Percentiles rank a stretch among this genome's conserved stretches.
These are phyloP conservation scores for Ogataea methylovora DNA, from an alignment of 805 yeast species.

Conservation along the genomic window DNA sequence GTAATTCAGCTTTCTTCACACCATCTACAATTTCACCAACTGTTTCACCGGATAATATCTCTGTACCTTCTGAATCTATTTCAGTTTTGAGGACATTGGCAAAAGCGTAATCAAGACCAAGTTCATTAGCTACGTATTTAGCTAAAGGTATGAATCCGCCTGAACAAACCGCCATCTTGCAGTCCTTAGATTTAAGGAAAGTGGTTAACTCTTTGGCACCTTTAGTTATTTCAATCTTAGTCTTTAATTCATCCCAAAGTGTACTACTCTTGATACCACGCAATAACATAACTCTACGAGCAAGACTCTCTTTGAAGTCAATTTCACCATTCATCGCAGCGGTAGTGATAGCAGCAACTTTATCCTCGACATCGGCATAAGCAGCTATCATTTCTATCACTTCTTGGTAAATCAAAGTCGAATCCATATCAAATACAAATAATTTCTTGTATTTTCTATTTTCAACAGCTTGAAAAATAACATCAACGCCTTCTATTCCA, in stretches of 20 bases:
- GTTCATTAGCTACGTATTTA: conserved; percentile 52
- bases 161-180: conserved; percentile 76
- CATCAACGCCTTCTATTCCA: conserved; percentile 27
- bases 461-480: conserved; percentile 33
- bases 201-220: conserved; percentile 73
- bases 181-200: conserved; percentile 53
- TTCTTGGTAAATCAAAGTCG: conserved; percentile 92
- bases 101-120: conserved; percentile 78
- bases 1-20: conserved; percentile 65
- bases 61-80: conserved; percentile 31
- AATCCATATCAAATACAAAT: conserved; percentile 95
- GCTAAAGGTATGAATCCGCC: conserved; percentile 96
- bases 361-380: conserved; percentile 80
- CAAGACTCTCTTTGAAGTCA: conserved; percentile 78
- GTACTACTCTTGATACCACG: conserved; percentile 69
- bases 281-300: conserved; percentile 67
- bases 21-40: conserved; percentile 85
- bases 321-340: conserved; percentile 96
- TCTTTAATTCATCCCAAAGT: conserved; percentile 74
- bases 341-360: conserved; percentile 84
- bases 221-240: conserved; percentile 65
- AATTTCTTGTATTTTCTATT: conserved; percentile 40
- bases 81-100: conserved; percentile 64
- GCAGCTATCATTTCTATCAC: conserved; percentile 95
- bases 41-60: conserved; percentile 65